Conservation (phyloP, 1,284 basidiomycete species). For the Tilletiopsis washingtonensis region DNA sequence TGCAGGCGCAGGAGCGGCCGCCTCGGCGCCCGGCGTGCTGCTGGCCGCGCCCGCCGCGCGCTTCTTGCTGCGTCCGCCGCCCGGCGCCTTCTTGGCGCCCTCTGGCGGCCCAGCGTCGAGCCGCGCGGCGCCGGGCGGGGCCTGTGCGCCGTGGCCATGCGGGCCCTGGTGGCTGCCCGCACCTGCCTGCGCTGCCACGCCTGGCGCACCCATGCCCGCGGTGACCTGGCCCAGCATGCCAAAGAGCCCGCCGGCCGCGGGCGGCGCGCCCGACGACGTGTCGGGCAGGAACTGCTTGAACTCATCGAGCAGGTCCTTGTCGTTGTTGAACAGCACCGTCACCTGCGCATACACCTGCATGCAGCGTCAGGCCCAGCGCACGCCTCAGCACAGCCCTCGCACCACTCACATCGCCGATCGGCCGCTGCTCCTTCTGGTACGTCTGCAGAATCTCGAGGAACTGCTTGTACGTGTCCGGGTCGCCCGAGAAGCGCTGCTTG, state of each 20-base stretch:
- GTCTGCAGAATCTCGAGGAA: constrained; percentile 97
- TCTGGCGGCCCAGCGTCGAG: constrained; percentile 14
- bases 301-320: constrained; percentile 83
- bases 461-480: constrained; percentile 92
- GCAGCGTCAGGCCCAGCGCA: constrained; percentile 44
- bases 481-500: constrained; percentile 84
- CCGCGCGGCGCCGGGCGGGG: constrained; percentile 15
- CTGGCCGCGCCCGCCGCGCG: constrained; percentile 48
- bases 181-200: constrained; percentile 11
- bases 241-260: constrained; percentile 46
- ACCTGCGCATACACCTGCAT: constrained; percentile 87
- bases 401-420: constrained; percentile 71
- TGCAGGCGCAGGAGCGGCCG: not conserved
- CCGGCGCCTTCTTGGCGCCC: constrained; percentile 34
- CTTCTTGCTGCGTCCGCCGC: constrained; percentile 52
- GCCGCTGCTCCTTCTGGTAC: constrained; percentile 88
- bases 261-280: constrained; percentile 34
- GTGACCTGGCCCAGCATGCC: constrained; percentile 49
- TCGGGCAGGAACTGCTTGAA: constrained; percentile 96
- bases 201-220: constrained; percentile 24
- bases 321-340: constrained; percentile 80
- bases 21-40: constrained; percentile 26
- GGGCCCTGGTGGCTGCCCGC: constrained; percentile 4
- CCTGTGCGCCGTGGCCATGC: constrained; percentile 2
- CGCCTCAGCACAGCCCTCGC: not conserved